Percentiles rank a stretch among this genome's conserved stretches.
phyloP scores from a whole-genome alignment of 139 green algal species.

The Monoraphidium neglectum region DNA sequence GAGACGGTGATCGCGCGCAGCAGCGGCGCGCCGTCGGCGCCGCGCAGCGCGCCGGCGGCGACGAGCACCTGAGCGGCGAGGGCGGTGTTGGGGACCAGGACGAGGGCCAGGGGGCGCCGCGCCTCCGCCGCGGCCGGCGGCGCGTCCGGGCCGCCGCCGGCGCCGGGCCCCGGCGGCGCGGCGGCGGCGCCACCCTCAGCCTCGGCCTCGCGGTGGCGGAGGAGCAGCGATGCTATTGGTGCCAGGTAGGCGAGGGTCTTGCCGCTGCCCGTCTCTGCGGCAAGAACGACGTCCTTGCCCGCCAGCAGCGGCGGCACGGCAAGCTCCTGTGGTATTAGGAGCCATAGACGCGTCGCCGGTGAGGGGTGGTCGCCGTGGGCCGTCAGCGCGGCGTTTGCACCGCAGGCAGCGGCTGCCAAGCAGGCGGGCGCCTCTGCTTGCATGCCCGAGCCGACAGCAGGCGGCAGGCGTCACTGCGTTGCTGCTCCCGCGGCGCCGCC shows the following conservation, averaged over 20 bases:
- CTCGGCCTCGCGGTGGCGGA: constrained; percentile 30
- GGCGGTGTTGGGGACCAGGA: constrained; percentile 88
- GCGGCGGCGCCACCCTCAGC: constrained; percentile 10
- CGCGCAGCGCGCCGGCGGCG: constrained; percentile 18
- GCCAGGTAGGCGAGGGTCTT: constrained; percentile 95
- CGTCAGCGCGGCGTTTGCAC: neutral
- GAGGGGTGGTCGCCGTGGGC: neutral
- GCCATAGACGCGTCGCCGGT: neutral
- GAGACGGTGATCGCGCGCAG: constrained; percentile 21
- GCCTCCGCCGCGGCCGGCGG: neutral
- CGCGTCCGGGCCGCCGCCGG: neutral
- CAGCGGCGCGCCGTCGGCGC: constrained; percentile 26
- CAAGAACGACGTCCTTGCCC: constrained; percentile 79
- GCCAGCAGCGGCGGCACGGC: constrained; percentile 55
- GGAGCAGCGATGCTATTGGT: constrained; percentile 68
- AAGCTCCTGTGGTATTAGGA: constrained; percentile 46
- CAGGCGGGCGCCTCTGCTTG: neutral
- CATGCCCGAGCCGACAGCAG: neutral
- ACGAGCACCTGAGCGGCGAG: constrained; percentile 85
- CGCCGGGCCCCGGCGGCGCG: neutral
- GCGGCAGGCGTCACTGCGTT: neutral
- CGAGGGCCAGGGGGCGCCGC: constrained; percentile 55
- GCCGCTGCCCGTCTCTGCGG: constrained; percentile 96
- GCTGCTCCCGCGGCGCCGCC: neutral
- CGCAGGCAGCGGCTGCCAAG: neutral